Evolutionary conservation across 148 eudicot species (phyloP).

Genomic region (Fallopia convolvulus): DNA sequence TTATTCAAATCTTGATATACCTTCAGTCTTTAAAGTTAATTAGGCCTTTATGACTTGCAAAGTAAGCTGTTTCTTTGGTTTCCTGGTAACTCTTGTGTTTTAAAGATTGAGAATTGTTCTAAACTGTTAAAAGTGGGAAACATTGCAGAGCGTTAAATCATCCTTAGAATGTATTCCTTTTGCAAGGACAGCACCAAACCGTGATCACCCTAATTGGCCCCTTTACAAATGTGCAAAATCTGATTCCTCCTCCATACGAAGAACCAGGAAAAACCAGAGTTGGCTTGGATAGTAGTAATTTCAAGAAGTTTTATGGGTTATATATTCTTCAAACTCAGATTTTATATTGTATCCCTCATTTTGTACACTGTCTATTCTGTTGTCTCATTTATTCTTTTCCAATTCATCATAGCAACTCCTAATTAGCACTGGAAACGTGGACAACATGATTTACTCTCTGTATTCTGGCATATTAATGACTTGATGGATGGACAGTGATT

Average conservation of each 20-base stretch:
- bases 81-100: background rate
- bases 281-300: background rate
- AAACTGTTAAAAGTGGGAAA: background rate
- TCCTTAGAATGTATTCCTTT: constrained; percentile 62
- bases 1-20: too few species aligned
- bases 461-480: background rate
- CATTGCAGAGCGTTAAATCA: constrained; percentile 65
- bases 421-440: background rate
- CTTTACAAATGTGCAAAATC: constrained; percentile 42
- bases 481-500: background rate
- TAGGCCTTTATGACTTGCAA: too few species aligned
- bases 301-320: background rate
- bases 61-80: constrained; percentile 35
- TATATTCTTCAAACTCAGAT: background rate
- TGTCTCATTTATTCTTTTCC: background rate
- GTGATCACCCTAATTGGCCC: constrained; percentile 39
- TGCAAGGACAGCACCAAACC: constrained; percentile 33
- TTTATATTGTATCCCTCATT: background rate
- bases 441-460: background rate
- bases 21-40: too few species aligned
- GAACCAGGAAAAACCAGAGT: constrained; percentile 31
- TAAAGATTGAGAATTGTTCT: background rate
- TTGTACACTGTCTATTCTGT: background rate
- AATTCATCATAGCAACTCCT: background rate
- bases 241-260: constrained; percentile 70